Conservation (phyloP, 306 rosid species). For the Canavalia gladiata region DNA sequence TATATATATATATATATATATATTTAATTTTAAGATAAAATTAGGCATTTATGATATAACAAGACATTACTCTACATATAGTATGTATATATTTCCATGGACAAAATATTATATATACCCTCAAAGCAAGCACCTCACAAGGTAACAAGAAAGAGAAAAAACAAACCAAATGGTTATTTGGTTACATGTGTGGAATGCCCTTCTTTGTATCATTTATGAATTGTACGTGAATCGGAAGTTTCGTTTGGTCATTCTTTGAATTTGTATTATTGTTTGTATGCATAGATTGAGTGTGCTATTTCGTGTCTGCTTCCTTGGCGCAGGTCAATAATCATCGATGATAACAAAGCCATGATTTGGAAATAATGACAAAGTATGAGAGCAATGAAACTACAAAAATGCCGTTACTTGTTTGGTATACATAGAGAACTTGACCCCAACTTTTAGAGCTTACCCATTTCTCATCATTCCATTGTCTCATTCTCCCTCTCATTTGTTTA, state of each 20-base stretch:
- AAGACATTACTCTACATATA: too few species aligned
- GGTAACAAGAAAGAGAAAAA: conserved; percentile 37
- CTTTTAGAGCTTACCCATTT: conserved; percentile 45
- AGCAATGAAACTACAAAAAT: conserved; percentile 62
- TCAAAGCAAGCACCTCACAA: not conserved
- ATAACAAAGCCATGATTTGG: conserved; percentile 58
- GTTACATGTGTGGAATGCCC: conserved; percentile 39
- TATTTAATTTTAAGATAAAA: not conserved
- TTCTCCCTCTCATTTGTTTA: conserved; percentile 25
- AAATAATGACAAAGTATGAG: conserved; percentile 58
- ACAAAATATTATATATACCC: too few species aligned
- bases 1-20: too few species aligned
- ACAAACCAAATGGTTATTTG: conserved; percentile 27
- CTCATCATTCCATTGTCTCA: conserved; percentile 54
- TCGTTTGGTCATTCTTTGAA: conserved; percentile 52
- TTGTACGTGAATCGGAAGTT: conserved; percentile 55
- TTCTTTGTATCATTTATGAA: conserved; percentile 51
- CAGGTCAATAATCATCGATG: conserved; percentile 54
- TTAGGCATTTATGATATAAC: too few species aligned
- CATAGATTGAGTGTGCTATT: conserved; percentile 45
- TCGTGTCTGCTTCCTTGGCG: conserved; percentile 52
- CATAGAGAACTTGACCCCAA: conserved; percentile 42
- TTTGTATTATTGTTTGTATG: conserved; percentile 47
- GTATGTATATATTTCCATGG: too few species aligned
- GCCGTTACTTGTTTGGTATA: conserved; percentile 48